Evolutionary conservation across 163 green algal genomes (phyloP), one percentile per base, ranked within the genome.

Genomic region (Trebouxia gelatinosa): DNA sequence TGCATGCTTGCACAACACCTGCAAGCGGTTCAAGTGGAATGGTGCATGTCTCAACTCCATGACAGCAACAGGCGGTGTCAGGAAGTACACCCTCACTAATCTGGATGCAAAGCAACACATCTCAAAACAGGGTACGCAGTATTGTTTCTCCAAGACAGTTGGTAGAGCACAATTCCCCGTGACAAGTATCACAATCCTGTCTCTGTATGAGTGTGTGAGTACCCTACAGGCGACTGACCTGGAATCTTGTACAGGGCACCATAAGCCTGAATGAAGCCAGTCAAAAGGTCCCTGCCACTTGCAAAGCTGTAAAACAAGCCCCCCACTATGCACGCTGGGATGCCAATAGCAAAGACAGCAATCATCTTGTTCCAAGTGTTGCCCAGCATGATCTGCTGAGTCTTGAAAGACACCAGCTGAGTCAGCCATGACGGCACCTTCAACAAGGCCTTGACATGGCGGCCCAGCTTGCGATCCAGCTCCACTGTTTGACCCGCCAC

Each of bases 211-310:
- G 43, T 13, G 9, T 54, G 43, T 54, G 11, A 37, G 57, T 35
- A 26, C 57, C 57, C 19, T 17, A 39, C 34, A 39, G 0, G 0
- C 4, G 0, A 29, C 21, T 28, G n/a, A 85, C 81, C 81, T 65
- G 81, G 81, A 48, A 85, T 79, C 31, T 85, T 82, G 58, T 85
- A 85, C 23, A 85, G 74, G 11, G 77, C 81, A 3, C 77, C 81
- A 64, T 85, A 85, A 39, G 74, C 78, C 9, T 75, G 70, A 34
- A 85, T 50, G 19, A 81, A 66, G 32, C 81, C 81, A 0, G 74
- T 70, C 32, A 79, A 37, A 2, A 85, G 26, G 17, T 59, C 32
- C 21, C 77, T 59, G 31, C 78, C 71, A 40, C 71, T 81, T 39
- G 78, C 75, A 31, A 70, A 67, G 39, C 65, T 71, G 58, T 85